Conservation (phyloP, 2,329 filamentous ascomycete genomes). For the Didymella segeticola region DNA sequence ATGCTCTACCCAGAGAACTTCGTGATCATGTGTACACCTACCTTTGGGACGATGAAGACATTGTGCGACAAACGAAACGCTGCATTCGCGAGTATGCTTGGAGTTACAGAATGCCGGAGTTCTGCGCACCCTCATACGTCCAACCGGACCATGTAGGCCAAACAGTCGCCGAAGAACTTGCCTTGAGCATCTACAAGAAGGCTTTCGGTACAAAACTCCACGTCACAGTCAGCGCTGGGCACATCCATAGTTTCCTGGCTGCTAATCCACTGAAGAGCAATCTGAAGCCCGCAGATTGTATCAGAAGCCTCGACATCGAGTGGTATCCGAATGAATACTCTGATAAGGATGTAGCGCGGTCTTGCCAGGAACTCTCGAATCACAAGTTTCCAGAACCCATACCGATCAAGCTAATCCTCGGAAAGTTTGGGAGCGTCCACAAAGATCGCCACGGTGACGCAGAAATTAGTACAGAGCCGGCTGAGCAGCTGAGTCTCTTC, state of each 20-base stretch:
- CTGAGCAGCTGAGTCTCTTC: slow-evolving; percentile 1
- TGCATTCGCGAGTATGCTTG: slow-evolving; percentile 12
- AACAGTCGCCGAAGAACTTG: slow-evolving; percentile 11
- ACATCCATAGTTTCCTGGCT: slow-evolving; percentile 10
- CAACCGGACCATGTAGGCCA: slow-evolving; percentile 10
- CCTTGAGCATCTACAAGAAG: slow-evolving; percentile 10
- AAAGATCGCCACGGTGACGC: background rate
- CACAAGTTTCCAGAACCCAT: background rate
- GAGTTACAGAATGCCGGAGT: slow-evolving; percentile 16
- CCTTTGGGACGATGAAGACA: slow-evolving; percentile 14
- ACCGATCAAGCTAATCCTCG: slow-evolving; percentile 5
- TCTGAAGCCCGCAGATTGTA: slow-evolving; percentile 8
- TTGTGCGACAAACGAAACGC: slow-evolving; percentile 16
- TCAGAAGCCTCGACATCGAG: slow-evolving; percentile 4
- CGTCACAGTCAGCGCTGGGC: slow-evolving; percentile 12
- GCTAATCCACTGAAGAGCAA: slow-evolving; percentile 9
- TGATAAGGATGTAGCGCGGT: slow-evolving; percentile 1
- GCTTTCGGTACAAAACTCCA: slow-evolving; percentile 10
- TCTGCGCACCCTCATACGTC: slow-evolving; percentile 11
- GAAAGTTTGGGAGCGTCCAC: background rate
- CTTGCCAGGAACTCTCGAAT: background rate
- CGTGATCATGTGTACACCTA: slow-evolving; percentile 15
- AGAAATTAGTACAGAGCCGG: background rate
- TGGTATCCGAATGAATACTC: slow-evolving; percentile 16
- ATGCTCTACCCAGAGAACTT: slow-evolving; percentile 11